Base-by-base conservation (phyloP, 2,329 filamentous ascomycete species). In the Fusarium sp. region DNA sequence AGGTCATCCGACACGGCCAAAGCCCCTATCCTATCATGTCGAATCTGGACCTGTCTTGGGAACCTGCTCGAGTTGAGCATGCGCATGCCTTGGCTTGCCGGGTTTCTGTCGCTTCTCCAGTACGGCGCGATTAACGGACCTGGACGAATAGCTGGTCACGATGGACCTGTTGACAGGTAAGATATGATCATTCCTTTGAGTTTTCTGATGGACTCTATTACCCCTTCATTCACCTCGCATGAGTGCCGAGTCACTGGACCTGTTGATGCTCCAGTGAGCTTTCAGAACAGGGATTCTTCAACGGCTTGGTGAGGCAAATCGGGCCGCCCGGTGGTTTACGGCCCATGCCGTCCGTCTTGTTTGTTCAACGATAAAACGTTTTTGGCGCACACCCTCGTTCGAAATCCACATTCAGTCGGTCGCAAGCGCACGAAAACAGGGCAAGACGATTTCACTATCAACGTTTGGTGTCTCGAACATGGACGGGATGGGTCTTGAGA, bases 11-110 rank as follows among this genome's bases (percentile, higher is more conserved):
- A 65, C 61, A 61, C 65, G 59, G 69, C 59, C 71, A 89, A 87
- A 81, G 88, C 87, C 68, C 93, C 95, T 63, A 88, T 98, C 76
- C 85, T 97, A 70, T 88, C 89, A 74, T 98, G 97, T 88, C 90
- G 90, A 78, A 81, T 94, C 62, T 98, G 94, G 91, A 87, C 91
- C 78, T 94, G 93, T 83, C 82, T 92, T 66, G 91, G 91, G 71
- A 91, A 90, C 81, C 83, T 97, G 72, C 84, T 95, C 76, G 91
- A 95, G 86, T 84, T 98, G 80, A 88, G 92, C 76, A 83, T 86
- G 74, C 93, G 95, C 83, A 97, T 98, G 95, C 96, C 96, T 73
- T 98, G 96, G 96, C 88, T 98, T 66, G 88, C 88, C 80, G 94
- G 94, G 80, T 86, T 90, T 76, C 82, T 97, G 69, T 93, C 93